Percentiles rank a stretch among this genome's conserved stretches.
Evolutionary conservation across 345 rosid genomes (phyloP).

Genomic region (Trapa incisa): DNA sequence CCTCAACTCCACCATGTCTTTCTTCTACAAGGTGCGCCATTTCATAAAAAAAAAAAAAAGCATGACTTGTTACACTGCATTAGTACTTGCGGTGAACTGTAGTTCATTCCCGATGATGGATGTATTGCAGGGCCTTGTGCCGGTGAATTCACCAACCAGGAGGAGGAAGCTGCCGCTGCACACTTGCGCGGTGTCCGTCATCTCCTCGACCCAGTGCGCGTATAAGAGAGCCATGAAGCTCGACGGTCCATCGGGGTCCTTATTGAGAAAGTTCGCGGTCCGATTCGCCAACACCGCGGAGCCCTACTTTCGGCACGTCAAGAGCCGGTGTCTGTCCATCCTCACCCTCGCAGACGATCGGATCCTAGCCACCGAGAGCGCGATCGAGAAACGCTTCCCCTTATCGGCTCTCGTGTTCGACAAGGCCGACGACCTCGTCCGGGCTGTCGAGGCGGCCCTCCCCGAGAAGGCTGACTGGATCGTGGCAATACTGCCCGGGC

Average conservation of each 20-base stretch:
- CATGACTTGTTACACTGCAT: too few relatives aligned
- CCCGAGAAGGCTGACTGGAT: conserved; percentile 37
- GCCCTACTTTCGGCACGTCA: conserved; percentile 16
- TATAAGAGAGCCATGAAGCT: conserved; percentile 23
- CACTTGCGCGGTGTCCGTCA: conserved; percentile 30
- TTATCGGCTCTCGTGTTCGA: conserved; percentile 28
- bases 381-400: conserved; percentile 37
- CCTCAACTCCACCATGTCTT: neutral
- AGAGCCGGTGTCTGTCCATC: conserved; percentile 21
- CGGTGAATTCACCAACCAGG: conserved; percentile 9
- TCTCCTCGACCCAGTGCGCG: conserved; percentile 22
- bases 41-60: neutral
- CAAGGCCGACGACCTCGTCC: conserved; percentile 25
- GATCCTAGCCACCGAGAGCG: conserved; percentile 32
- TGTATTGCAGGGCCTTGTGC: neutral
- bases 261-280: conserved; percentile 12
- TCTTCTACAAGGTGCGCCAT: neutral
- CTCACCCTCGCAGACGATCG: conserved; percentile 31
- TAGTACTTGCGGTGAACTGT: too few relatives aligned
- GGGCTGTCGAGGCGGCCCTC: conserved; percentile 25
- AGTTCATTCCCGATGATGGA: neutral
- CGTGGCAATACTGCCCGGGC: conserved; percentile 14
- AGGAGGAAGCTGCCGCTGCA: conserved; percentile 45
- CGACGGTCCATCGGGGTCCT: conserved; percentile 22
- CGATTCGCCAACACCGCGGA: conserved; percentile 12